A percentile compares a stretch with the other conserved stretches of the same genome.
Conservation (phyloP, 805 yeast genomes). For the Candida sphagnicola region DNA sequence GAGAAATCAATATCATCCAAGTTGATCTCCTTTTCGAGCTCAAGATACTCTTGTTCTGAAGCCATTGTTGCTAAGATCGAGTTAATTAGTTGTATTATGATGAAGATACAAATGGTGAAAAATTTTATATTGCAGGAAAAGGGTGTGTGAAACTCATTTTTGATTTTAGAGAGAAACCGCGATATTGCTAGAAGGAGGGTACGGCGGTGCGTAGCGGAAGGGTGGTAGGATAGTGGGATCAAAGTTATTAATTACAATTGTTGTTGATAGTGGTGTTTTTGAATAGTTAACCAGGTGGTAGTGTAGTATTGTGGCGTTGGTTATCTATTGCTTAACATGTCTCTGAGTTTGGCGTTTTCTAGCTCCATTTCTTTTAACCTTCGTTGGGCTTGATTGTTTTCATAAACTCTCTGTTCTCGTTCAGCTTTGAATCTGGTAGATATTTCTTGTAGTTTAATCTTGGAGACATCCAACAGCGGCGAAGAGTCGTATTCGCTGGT, state of each 20-base stretch:
- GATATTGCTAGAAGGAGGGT: no score
- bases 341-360: constrained; percentile 44
- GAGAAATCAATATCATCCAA: constrained; percentile 66
- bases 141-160: background rate
- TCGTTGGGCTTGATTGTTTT: constrained; percentile 50
- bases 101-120: background rate
- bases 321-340: constrained; percentile 7
- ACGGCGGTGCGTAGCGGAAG: no score
- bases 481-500: constrained; percentile 5
- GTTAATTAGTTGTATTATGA: no score
- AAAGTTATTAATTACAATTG: no score
- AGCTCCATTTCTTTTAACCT: constrained; percentile 51
- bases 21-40: constrained; percentile 36
- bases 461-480: constrained; percentile 28
- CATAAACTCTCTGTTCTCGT: constrained; percentile 63
- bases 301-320: no score
- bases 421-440: constrained; percentile 66
- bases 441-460: constrained; percentile 56
- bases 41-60: constrained; percentile 18
- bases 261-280: no score
- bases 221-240: no score
- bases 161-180: no score
- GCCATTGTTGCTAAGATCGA: background rate
- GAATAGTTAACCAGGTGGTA: no score
- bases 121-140: background rate